Evolutionary conservation across 2,329 filamentous ascomycete genomes (phyloP), one percentile per base, ranked within the genome.

Genomic region (Monilinia laxa): DNA sequence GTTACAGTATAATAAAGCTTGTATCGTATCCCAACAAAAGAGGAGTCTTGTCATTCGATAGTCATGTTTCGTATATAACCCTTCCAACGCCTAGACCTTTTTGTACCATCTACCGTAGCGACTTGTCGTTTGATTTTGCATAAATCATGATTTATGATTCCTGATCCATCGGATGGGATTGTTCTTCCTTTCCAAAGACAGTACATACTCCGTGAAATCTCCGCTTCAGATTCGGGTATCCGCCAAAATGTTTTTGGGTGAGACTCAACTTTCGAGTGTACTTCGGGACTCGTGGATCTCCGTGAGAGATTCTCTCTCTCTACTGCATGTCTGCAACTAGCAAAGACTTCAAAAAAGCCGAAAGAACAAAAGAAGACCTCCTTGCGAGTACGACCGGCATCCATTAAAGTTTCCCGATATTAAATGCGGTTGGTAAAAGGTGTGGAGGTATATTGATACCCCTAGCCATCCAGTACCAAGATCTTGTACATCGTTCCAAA

Each of bases 41-140:
- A 59, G 56, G 40, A 59, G 56, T 18, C 14, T 28, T 31, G 18
- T 45, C 6, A 59, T 59, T 47, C 40, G 25, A 45, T 20, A 31
- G 40, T 25, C 40, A n/a, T 59, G 56, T 59, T 59, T 59, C 56
- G 40, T 31, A 18, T 47, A 47, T 31, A 59, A 9, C 28, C 40
- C 40, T 59, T 45, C 25, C 25, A 12, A 59, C 2, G 11, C 40
- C 25, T 47, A 47, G 56, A 59, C 40, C 18, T 28, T 18, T 14
- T 31, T 59, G 20, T 20, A 45, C 23, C 38, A 23, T 38, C 28
- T 28, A 4, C 28, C 18, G 20, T 18, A n/a, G 40, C 25, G 25
- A 28, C 31, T 53, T 18, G 51, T 40, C 38, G 38, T 16, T 16
- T 47, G 57, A 35, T 14, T 23, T 14, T 18, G 12, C 9, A 59